Evolutionary conservation across 2,329 filamentous ascomycete species (phyloP).

Genomic region (Monosporascus sp.): DNA sequence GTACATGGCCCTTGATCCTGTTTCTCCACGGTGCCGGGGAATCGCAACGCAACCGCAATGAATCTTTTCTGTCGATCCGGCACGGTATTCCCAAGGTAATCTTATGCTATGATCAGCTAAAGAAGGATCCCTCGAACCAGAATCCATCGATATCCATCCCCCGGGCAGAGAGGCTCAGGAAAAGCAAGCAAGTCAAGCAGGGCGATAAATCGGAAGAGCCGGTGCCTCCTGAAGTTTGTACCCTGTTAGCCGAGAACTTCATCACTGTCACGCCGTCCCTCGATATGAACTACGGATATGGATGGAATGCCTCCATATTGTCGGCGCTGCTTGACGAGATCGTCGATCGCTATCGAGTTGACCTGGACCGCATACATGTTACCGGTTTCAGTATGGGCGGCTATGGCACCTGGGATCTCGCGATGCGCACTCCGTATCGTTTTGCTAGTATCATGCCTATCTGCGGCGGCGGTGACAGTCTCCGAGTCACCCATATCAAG

Average conservation of each 20-base stretch:
- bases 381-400: conserved; percentile 1
- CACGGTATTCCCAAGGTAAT: conserved; percentile 1
- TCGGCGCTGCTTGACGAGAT: conserved; percentile 1
- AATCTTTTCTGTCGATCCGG: not conserved
- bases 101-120: conserved; percentile 1
- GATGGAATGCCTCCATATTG: conserved; percentile 2
- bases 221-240: not conserved
- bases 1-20: not conserved
- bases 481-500: too few species aligned
- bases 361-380: not conserved
- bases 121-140: not conserved
- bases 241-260: conserved; percentile 1
- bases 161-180: not conserved
- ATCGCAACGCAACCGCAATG: not conserved
- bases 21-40: conserved; percentile 1
- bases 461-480: too few species aligned
- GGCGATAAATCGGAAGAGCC: not conserved
- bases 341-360: conserved; percentile 1
- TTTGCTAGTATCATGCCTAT: too few species aligned
- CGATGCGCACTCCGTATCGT: too few species aligned
- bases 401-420: conserved; percentile 1
- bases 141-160: not conserved
- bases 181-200: not conserved
- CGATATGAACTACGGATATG: conserved; percentile 8
- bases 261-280: conserved; percentile 1